Base-by-base conservation (phyloP, 495 filamentous ascomycete genomes). In the Podospora appendiculata region DNA sequence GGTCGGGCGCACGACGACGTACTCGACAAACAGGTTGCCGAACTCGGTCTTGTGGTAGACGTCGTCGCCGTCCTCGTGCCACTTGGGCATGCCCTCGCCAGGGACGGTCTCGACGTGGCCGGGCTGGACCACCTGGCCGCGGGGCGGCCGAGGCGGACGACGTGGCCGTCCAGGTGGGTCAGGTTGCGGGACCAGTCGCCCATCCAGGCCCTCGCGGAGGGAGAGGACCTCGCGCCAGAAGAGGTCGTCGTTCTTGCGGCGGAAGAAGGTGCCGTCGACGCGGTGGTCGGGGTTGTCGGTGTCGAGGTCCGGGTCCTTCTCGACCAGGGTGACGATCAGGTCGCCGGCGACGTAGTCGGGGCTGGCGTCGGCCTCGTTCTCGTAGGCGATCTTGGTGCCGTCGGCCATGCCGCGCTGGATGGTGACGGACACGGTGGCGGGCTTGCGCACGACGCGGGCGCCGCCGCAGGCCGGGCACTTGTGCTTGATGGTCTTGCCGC, bases 291-390 rank as follows among this genome's bases (percentile, higher is more conserved):
- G 72, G 48, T 84, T 83, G 47, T 79, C 76, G 32, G 68, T 60
- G 0, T 76, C 81, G 33, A 90, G 60, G 53, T 77, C 73, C 0
- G 90, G 79, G 46, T 87, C 84, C 69, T 88, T 81, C 72, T 96
- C 90, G 19, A 81, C 74, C 17, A 99, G 63, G 45, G 84, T 80
- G 34, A 97, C 86, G 44, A 91, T 75, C 59, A 97, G 70, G 62
- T 99, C 91, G 10, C 93, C 93, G 1, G 93, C 90, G 48, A 92
- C 82, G 75, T 82, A 96, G 62, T 99, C 93, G 3, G 93, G 93
- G 59, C 86, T 91, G 62, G 94, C 90, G 61, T 99, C 93, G 14
- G 85, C 94, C 69, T 99, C 93, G 68, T 95, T 96, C 73, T 99
- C 93, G 67, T 89, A 97, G 1, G 79, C 79, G 32, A 96, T 70